These are phyloP conservation scores for Mytilinidion resinicola DNA, from an alignment of 495 filamentous ascomycete genomes.

Conservation along the genomic window DNA sequence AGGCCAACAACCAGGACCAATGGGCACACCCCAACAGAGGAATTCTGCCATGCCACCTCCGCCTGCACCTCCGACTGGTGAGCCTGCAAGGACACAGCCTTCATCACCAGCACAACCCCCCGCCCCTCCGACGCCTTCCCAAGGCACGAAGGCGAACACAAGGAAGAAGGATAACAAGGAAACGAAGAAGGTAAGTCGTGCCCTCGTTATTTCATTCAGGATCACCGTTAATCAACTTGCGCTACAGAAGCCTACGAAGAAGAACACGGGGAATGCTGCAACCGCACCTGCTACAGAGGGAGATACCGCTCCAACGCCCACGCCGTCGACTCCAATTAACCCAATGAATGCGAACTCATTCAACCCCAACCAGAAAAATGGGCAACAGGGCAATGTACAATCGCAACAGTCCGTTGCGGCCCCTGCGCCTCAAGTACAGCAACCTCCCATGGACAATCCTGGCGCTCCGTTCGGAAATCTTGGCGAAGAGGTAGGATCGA, in stretches of 20 bases:
- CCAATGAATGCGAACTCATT: conserved; percentile 65
- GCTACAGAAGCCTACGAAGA: conserved; percentile 50
- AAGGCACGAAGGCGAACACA: conserved; percentile 67
- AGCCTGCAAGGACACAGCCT: conserved; percentile 59
- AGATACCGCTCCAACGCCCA: conserved; percentile 62
- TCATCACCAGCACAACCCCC: conserved; percentile 73
- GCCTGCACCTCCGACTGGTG: conserved; percentile 63
- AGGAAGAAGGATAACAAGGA: conserved; percentile 80
- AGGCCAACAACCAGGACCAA: conserved; percentile 48
- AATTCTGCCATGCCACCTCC: conserved; percentile 74
- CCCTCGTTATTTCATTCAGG: conserved; percentile 24
- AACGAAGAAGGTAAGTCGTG: conserved; percentile 61
- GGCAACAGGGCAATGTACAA: conserved; percentile 42
- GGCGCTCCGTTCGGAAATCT: conserved; percentile 30
- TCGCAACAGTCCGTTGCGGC: conserved; percentile 38
- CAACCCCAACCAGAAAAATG: conserved; percentile 49
- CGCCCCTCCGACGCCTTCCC: conserved; percentile 82
- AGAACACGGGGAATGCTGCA: conserved; percentile 65
- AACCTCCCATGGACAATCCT: conserved; percentile 42
- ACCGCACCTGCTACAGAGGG: conserved; percentile 72
- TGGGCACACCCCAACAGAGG: conserved; percentile 71
- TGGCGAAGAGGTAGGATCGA: conserved; percentile 26
- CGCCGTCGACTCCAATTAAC: conserved; percentile 79
- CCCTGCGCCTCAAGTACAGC: conserved; percentile 26
- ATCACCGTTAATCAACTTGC: conserved; percentile 33